phyloP scores from a whole-genome alignment of 495 filamentous ascomycete species.

The Terfezia claveryi region DNA sequence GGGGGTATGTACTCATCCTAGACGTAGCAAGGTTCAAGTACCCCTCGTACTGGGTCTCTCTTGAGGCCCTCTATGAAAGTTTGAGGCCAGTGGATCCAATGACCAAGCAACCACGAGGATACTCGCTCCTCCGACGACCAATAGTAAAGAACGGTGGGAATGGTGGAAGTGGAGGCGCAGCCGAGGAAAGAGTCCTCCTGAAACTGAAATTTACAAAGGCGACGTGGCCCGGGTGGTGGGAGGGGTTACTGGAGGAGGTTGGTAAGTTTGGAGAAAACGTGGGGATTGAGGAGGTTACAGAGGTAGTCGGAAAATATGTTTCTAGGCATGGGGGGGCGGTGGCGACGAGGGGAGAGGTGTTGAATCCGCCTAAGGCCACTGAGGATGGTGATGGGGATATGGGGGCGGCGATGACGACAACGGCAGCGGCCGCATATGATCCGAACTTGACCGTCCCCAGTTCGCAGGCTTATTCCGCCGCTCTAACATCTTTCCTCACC shows the following conservation, averaged over 20 bases:
- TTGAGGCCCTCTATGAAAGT: constrained; percentile 10
- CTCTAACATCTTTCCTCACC: constrained; percentile 6
- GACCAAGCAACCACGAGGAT: constrained; percentile 15
- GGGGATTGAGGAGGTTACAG: neutral
- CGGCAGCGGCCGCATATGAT: neutral
- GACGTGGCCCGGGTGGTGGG: constrained; percentile 10
- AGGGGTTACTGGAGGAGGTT: constrained; percentile 1
- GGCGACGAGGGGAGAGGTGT: constrained; percentile 1
- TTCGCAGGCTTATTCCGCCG: constrained; percentile 4
- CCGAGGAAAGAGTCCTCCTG: neutral
- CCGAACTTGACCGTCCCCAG: neutral
- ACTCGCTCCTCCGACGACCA: constrained; percentile 10
- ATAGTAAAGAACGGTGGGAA: neutral
- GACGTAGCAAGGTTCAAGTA: constrained; percentile 19
- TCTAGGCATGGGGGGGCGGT: neutral
- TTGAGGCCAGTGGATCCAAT: constrained; percentile 10
- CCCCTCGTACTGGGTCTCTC: constrained; percentile 11
- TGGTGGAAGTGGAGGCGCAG: neutral
- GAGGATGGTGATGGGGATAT: neutral
- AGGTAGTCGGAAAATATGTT: neutral
- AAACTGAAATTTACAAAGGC: constrained; percentile 3
- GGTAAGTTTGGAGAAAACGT: neutral
- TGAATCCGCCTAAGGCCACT: constrained; percentile 6
- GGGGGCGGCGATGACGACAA: constrained; percentile 2
- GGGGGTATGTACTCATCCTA: constrained; percentile 16